A percentile compares a stretch with the other conserved stretches of the same genome.
Evolutionary conservation across 2,329 filamentous ascomycete genomes (phyloP).

Genomic region (Aspergillus melleus): DNA sequence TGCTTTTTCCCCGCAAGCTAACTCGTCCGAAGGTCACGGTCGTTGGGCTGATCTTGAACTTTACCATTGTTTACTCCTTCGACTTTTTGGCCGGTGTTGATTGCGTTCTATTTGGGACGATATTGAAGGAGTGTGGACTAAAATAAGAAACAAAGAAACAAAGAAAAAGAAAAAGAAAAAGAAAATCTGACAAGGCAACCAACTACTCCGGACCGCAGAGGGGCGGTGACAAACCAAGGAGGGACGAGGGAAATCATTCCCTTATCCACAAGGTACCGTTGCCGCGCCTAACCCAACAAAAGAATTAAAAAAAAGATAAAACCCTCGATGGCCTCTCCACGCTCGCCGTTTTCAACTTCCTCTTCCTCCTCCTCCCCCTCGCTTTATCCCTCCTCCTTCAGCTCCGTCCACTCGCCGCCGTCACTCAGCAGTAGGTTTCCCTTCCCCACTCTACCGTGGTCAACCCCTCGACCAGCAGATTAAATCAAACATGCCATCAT

Average conservation of each 20-base stretch:
- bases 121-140: background rate
- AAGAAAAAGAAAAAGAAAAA: background rate
- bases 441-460: conserved; percentile 4
- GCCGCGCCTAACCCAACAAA: background rate
- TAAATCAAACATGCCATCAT: background rate
- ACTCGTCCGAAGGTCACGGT: background rate
- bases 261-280: background rate
- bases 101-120: background rate
- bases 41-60: too few relatives aligned
- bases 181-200: background rate
- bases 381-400: conserved; percentile 34
- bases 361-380: conserved; percentile 23
- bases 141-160: conserved; percentile 1
- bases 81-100: background rate
- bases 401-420: conserved; percentile 23
- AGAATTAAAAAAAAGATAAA: conserved; percentile 7
- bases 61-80: background rate
- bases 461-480: background rate
- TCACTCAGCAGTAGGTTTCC: conserved; percentile 18
- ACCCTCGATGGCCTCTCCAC: conserved; percentile 17
- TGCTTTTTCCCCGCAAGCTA: conserved; percentile 20
- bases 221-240: background rate
- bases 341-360: conserved; percentile 19
- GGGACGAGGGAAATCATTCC: background rate
- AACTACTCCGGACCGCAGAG: background rate